Base-by-base conservation (phyloP, 108 stramenopile genomes). In the Parietichytrium sp. region DNA sequence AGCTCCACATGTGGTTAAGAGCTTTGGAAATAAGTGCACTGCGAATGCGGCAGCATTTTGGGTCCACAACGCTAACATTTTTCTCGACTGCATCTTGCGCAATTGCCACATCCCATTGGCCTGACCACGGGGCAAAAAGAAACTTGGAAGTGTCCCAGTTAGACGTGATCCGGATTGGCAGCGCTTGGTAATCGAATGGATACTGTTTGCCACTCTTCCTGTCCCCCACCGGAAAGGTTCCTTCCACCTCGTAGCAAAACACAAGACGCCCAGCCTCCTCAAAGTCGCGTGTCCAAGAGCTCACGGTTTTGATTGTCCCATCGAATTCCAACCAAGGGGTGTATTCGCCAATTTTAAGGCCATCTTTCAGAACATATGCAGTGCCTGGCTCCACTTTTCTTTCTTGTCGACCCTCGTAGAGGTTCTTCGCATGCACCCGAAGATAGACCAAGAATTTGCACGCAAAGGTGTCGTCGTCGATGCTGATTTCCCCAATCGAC, bases 121-220 rank as follows among this genome's bases (percentile, higher is more conserved):
- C 61, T 10, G 61, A 33, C 61, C 61, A 72, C 10, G 61, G 61
- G 23, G 42, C 61, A 38, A 72, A 38, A 27, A 72, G 15, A 6
- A 72, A 20, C 61, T 72, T 72, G 15, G 61, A 3, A 38, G 36
- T 42, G 42, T 72, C 61, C 61, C 61, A 72, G 25, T 72, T 72
- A 42, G 38, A 45, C 15, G 61, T 72, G 42, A 72, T 72, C 23
- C 38, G 13, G 1, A 72, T 42, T 1, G 36, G 36, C 3, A 72
- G 61, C 61, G 36, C 61, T 2, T 72, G 61, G 20, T 45, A 72
- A 42, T 72, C 61, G 45, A 72, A 72, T 33, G 61, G 61, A 2
- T 45, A 72, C 61, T 42, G 45, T 16, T 33, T 42, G 20, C 61
- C 61, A n/a, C n/a, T n/a, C n/a, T n/a, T n/a, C 38, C 61, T 33